A percentile compares a stretch with the other conserved stretches of the same genome.
These are phyloP conservation scores for Nicotiana attenuata DNA, from an alignment of 257 asterid species.

Conservation along the genomic window DNA sequence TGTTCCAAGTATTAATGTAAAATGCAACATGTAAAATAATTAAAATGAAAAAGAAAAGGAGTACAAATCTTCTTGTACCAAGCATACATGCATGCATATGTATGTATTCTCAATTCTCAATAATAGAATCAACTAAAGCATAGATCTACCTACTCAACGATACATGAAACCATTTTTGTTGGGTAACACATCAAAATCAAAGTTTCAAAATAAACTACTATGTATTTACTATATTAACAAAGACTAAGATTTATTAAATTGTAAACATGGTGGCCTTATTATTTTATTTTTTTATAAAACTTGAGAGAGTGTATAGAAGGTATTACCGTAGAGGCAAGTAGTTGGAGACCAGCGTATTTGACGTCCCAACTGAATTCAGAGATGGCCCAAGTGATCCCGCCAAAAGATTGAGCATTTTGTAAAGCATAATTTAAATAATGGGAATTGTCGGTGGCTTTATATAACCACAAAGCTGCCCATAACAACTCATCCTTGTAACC, in stretches of 20 bases:
- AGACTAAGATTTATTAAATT: neutral
- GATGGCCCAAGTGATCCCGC: conserved; percentile 88
- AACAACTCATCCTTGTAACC: conserved; percentile 87
- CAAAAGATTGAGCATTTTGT: conserved; percentile 48
- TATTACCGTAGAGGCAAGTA: conserved; percentile 67
- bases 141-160: conserved; percentile 1
- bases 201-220: neutral
- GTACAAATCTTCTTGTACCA: neutral
- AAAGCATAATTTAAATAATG: conserved; percentile 52
- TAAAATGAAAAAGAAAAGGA: neutral
- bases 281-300: neutral
- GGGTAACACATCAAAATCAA: conserved; percentile 8
- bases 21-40: neutral
- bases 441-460: conserved; percentile 65
- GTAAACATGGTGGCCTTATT: neutral
- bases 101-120: neutral
- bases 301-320: neutral
- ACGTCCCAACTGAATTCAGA: conserved; percentile 95
- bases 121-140: neutral
- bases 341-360: conserved; percentile 77
- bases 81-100: neutral
- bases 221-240: neutral
- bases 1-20: neutral
- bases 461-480: conserved; percentile 94
- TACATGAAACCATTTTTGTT: neutral